A percentile compares a stretch with the other conserved stretches of the same genome.
Conservation (phyloP, 192 early-diverging fungal genomes). For the Allomyces javanicus region DNA sequence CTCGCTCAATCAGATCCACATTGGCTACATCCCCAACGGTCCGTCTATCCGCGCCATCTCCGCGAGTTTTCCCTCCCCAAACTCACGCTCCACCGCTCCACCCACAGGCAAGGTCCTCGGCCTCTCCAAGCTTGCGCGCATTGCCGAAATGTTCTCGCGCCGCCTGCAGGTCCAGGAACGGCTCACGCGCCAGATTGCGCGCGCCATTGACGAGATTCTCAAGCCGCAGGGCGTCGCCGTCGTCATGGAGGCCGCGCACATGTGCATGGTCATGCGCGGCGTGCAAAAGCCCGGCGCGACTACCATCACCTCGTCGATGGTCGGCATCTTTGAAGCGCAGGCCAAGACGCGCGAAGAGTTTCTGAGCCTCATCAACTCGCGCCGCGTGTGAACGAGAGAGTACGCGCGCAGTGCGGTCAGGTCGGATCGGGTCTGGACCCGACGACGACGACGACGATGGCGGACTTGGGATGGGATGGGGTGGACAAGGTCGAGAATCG, state of each 20-base stretch:
- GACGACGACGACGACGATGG: no score
- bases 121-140: conserved; percentile 86
- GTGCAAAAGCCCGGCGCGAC: conserved; percentile 90
- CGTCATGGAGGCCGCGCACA: conserved; percentile 88
- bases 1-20: conserved; percentile 42
- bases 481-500: no score
- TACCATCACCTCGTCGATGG: conserved; percentile 88
- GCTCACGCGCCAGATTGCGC: conserved; percentile 91
- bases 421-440: no score
- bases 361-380: conserved; percentile 43
- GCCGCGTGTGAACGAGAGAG: no score
- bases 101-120: conserved; percentile 59
- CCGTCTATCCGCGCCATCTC: no score
- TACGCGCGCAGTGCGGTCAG: no score
- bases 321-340: conserved; percentile 77
- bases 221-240: conserved; percentile 94
- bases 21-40: conserved; percentile 87
- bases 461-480: no score
- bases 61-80: no score
- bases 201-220: conserved; percentile 71
- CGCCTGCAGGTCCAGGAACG: conserved; percentile 94
- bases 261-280: conserved; percentile 96
- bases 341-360: conserved; percentile 93
- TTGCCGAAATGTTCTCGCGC: conserved; percentile 95
- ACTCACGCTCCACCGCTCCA: no score